Evolutionary conservation across 1,284 basidiomycete species (phyloP), one percentile per base, ranked within the genome.

Genomic region (Tetrapyrgos nigripes): DNA sequence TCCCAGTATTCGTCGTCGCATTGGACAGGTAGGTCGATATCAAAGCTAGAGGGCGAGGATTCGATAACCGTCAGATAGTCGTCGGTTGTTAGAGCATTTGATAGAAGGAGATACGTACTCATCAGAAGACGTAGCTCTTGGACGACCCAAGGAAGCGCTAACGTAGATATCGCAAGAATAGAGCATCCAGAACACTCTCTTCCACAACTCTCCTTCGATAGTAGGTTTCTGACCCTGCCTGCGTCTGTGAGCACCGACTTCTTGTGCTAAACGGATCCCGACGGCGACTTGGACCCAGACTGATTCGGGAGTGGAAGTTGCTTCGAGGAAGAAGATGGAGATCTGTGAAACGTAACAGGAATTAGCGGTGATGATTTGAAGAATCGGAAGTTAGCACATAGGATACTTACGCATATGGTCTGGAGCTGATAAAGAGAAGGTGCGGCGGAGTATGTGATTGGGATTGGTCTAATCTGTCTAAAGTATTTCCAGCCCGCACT

Each of bases 401-500:
- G 70, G 10, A 47, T 40, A 71, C 73, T 4, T 50, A 55, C 53
- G 43, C 53, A 54, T 27, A 79, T 78, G 0, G 73, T 65, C 67
- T 89, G 87, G 40, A 90, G 68, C 55, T 88, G 85, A 64, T 81
- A 81, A 50, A 90, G 66, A 17, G 75, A 74, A 1, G 86, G 81
- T 1, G 78, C 75, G 9, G 76, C 73, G 35, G 83, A 71, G 56
- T 81, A 71, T 0, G 75, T 77, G 62, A 72, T 76, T n/a, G 79
- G 74, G 55, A 80, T 66, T 51, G 79, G 67, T 53, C 82, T 70
- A 0, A 87, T 75, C 46, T 84, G 81, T 26, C 77, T 72, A 58
- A 87, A 82, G 69, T 52, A 55, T 28, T 54, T 81, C 86, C 86
- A 88, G 10, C 87, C 87, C 1, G 81, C 78, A 3, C 84, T 85